Percentiles rank a stretch among this genome's conserved stretches.
Evolutionary conservation across 164 flowering plant genomes (phyloP).

Genomic region (Vitis cinerea): DNA sequence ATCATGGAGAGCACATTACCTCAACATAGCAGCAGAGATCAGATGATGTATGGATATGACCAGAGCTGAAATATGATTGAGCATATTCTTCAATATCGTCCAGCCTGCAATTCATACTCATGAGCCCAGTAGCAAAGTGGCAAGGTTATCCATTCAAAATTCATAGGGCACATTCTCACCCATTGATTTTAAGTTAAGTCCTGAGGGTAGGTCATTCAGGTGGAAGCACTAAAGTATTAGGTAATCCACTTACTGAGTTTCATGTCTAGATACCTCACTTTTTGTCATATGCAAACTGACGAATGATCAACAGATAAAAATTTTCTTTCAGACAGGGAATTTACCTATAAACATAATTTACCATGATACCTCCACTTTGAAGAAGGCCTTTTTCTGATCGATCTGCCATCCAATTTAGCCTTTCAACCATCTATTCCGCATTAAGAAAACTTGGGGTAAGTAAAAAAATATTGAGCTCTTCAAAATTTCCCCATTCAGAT

Average conservation of each 20-base stretch:
- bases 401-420: constrained; percentile 95
- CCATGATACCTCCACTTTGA: constrained; percentile 97
- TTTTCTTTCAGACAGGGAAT: neutral
- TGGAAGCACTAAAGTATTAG: neutral
- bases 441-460: neutral
- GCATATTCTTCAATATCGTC: constrained; percentile 89
- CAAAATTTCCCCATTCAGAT: too few species aligned
- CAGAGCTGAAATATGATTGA: constrained; percentile 71
- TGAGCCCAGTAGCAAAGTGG: neutral
- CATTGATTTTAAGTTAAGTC: too few species aligned
- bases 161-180: neutral
- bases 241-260: neutral
- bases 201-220: too few species aligned
- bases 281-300: neutral
- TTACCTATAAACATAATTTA: constrained; percentile 85
- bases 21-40: constrained; percentile 33
- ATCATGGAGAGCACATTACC: constrained; percentile 24
- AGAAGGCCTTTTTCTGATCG: constrained; percentile 71
- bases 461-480: neutral
- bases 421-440: constrained; percentile 62
- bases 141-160: neutral
- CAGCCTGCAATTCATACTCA: constrained; percentile 48
- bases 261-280: neutral
- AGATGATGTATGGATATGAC: constrained; percentile 54
- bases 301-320: neutral